phyloP scores from a whole-genome alignment of 2,329 filamentous ascomycete species.

The Arthrobotrys entomopaga region DNA sequence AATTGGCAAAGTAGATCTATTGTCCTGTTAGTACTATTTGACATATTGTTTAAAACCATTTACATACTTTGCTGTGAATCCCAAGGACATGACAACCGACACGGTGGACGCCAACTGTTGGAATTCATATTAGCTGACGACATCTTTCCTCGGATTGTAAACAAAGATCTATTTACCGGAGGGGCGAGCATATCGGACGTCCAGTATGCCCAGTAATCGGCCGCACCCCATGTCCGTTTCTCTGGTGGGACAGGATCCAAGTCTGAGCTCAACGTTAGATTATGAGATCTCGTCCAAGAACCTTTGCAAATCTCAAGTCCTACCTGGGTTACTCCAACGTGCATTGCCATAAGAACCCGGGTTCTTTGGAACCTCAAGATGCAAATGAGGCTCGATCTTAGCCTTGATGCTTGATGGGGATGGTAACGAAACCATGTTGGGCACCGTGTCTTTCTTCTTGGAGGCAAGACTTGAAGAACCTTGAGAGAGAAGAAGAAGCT shows the following conservation, averaged over 20 bases:
- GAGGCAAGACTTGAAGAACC: constrained; percentile 13
- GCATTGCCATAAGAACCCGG: constrained; percentile 62
- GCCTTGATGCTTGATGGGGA: constrained; percentile 60
- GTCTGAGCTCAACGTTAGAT: constrained; percentile 60
- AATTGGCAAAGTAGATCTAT: constrained; percentile 63
- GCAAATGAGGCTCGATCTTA: constrained; percentile 62
- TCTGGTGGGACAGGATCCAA: constrained; percentile 60
- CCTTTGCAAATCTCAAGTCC: constrained; percentile 54
- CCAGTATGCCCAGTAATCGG: constrained; percentile 67
- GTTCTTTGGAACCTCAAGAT: constrained; percentile 62
- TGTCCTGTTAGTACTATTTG: constrained; percentile 19
- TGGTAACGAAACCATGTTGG: constrained; percentile 49
- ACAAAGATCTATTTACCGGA: constrained; percentile 57
- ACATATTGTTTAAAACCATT: not conserved
- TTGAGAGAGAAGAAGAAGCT: constrained; percentile 16
- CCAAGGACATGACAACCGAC: constrained; percentile 63
- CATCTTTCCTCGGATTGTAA: not conserved
- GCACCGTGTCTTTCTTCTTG: constrained; percentile 3
- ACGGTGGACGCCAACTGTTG: constrained; percentile 47
- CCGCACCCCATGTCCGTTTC: constrained; percentile 67
- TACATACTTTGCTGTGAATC: constrained; percentile 64
- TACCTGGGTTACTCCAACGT: constrained; percentile 66
- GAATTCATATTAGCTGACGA: too few species aligned
- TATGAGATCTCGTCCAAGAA: not conserved
- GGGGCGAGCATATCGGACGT: constrained; percentile 65